Evolutionary conservation across 257 asterid species (phyloP), one percentile per base, ranked within the genome.

Genomic region (Forsythia viridissima): DNA sequence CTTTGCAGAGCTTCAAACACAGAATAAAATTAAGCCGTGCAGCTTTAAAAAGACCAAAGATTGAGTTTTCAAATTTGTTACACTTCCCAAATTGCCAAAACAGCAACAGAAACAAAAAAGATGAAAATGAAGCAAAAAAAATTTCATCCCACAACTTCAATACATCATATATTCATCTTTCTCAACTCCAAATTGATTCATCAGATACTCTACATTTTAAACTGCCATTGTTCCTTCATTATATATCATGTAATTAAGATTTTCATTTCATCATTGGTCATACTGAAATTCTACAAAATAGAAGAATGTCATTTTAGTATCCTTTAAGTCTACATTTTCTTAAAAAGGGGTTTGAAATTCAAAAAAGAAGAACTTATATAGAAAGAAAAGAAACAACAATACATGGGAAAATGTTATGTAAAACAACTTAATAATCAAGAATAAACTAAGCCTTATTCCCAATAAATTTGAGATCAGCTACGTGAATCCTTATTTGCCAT

Each of bases 11-110:
- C 67, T 38, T 51, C 36, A 41, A 30, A 70, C 43, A 24, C 21
- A 41, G 77, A 79, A 71, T 68, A 75, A 65, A n/a, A 76, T 73
- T 44, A 65, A 63, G 2, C 70, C 12, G 46, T 34, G 40, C 59
- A 37, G 44, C 72, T 59, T 72, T 57, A 66, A 7, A 38, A 30
- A 65, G 52, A 55, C 6, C 70, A 65, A 46, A 15, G 67, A 57
- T 59, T 38, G 76, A 69, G 20, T 8, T 21, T 11, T 63, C 71
- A 9, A 41, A 21, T 51, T 76, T 48, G 30, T 65, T 43, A 57
- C 73, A 40, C 68, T 77, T 48, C 34, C 52, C 80, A 70, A 66
- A 34, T 74, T 44, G 40, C 16, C 59, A 16, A 75, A 51, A 18
- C 21, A 18, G 24, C 9, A 18, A 18, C 24, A 52, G 12, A 46